Base-by-base conservation (phyloP, 2,329 filamentous ascomycete species). In the Colletotrichum viniferum region DNA sequence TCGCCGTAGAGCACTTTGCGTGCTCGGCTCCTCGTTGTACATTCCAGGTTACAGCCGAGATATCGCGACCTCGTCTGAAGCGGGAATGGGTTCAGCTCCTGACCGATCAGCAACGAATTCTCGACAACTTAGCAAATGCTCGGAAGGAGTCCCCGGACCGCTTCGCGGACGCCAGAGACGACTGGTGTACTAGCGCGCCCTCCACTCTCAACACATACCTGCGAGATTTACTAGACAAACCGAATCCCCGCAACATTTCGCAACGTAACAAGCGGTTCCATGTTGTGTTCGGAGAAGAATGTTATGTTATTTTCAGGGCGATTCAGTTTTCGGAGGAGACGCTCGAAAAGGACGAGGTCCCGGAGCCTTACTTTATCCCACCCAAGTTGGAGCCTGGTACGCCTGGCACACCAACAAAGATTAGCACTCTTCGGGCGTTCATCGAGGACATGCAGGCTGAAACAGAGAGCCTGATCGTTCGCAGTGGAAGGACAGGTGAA, bases 181-280 rank as follows among this genome's bases (percentile, higher is more conserved):
- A 84, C 10, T 88, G 86, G 81, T 81, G 80, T 4, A 80, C 82
- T 4, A 83, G 85, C n/a, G 84, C 87, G 1, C 83, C 88, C 4
- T 68, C 79, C 8, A 89, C 89, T 13, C 81, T 92, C 5, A 86
- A 87, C 71, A 87, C 86, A 8, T 92, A 91, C 65, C 81, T 91
- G 5, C 86, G 85, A 36, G 89, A 92, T 73, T 82, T 88, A 7
- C 83, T 89, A 4, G 82, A 83, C 43, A 83, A 84, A 10, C 80
- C 80, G 0, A 77, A 74, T 3, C 74, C 80, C 0, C 83, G 87
- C 60, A 88, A 83, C 65, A 90, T 92, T 43, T 89, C 89, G 3
- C 88, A 88, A 69, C 83, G 90, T 2, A 92, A 92, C 78, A 91
- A 91, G 79, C 86, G 88, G 16, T 92, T 91, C 70, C 82, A 83